Evolutionary conservation across 2,329 filamentous ascomycete genomes (phyloP), one percentile per base, ranked within the genome.

Genomic region (Pseudocercospora eumusae): DNA sequence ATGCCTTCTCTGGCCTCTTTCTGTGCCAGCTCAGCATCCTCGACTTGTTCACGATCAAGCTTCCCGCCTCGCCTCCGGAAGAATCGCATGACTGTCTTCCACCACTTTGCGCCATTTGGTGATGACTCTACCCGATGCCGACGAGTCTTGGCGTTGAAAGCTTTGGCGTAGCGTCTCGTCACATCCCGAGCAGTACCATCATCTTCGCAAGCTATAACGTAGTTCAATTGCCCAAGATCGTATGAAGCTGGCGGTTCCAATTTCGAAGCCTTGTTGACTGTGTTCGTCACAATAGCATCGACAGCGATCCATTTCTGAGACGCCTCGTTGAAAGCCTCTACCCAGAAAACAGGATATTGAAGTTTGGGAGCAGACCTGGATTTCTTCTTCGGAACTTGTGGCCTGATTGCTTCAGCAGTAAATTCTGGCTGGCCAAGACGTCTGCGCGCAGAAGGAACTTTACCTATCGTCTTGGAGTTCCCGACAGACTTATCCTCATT

Each of bases 231-330:
- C 68, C 96, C 98, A 60, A 88, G 83, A 6, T 82, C 80, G 74
- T 96, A 92, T 3, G 84, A 88, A 1, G 89, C 84, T 0, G 95
- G 91, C 0, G 95, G 95, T 71, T 99, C 95, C 27, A 99, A 81
- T 52, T 84, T 87, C 28, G 82, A 83, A 0, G 91, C 86, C 63
- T 90, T 92, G 73, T 88, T 91, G 59, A 96, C 86, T 66, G 87
- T 89, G 59, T 85, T 83, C 0, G 93, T 96, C 1, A 95, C 92
- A 0, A 97, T 76, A 0, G 93, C 87, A 73, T 99, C 95, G 40
- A 95, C 86, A 0, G 92, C 84, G 59, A 96, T 85, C 95, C 95
- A 99, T 79, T 92, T 96, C 73, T 97, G 91, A 66, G 92, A 86
- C 0, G 90, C 89, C 57, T 87, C 81, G 66, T 97, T 93, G 66